Evolutionary conservation across 768 basidiomycete genomes (phyloP).

Genomic region (Boletus rex-veris): DNA sequence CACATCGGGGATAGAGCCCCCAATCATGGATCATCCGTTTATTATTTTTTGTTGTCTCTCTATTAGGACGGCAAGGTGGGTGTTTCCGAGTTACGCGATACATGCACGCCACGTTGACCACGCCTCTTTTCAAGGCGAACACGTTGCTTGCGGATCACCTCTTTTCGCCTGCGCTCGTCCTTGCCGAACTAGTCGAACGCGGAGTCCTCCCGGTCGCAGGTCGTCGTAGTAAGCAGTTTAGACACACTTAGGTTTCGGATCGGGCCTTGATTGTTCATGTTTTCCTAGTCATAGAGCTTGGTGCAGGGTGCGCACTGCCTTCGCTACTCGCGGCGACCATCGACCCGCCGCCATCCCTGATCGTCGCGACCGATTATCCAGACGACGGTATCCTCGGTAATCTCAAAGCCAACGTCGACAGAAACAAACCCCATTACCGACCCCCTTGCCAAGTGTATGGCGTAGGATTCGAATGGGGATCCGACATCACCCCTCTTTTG

Average conservation of each 20-base stretch:
- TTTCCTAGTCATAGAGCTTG: conserved; percentile 61
- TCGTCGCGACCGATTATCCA: conserved; percentile 69
- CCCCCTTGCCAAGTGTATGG: conserved; percentile 42
- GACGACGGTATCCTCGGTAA: conserved; percentile 59
- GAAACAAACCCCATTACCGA: conserved; percentile 41
- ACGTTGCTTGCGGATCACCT: conserved; percentile 71
- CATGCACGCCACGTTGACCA: background rate
- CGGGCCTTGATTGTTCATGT: background rate
- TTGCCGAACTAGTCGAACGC: conserved; percentile 64
- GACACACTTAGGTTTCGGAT: background rate
- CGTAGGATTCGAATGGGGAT: conserved; percentile 65
- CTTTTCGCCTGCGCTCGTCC: conserved; percentile 64
- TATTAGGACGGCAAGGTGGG: conserved; percentile 58
- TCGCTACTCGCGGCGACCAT: conserved; percentile 55
- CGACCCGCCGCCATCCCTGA: conserved; percentile 43
- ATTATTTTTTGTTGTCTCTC: background rate
- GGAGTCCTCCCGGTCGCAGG: conserved; percentile 42
- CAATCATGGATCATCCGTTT: background rate
- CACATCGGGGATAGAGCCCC: background rate
- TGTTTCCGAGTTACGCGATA: conserved; percentile 11
- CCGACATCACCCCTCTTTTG: conserved; percentile 44
- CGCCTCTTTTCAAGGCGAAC: conserved; percentile 46
- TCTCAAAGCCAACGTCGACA: conserved; percentile 49
- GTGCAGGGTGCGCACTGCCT: conserved; percentile 65
- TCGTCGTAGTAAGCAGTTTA: conserved; percentile 37